Evolutionary conservation across 2,329 filamentous ascomycete species (phyloP), one percentile per base, ranked within the genome.

Genomic region (Acrocalymma vagum): DNA sequence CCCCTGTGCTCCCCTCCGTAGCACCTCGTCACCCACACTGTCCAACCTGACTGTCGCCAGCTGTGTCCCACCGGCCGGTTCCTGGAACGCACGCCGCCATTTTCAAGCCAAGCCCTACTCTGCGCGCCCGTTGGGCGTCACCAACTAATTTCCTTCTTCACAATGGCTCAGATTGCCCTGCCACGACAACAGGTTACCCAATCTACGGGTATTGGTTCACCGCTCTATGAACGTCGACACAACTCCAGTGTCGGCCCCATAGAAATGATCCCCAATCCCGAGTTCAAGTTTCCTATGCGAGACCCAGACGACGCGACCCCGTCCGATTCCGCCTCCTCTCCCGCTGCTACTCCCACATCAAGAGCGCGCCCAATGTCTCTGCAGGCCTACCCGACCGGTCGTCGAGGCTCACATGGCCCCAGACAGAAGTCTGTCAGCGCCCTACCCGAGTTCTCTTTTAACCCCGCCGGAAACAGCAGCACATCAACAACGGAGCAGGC

Each of bases 361-460:
- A n/a, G n/a, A n/a, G 58, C 63, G 9, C 64, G 63, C 11, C 65
- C 68, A 45, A 69, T 67, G 54, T 71, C 69, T 13, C 63, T 64
- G 33, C 70, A 69, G 47, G 53, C 55, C 22, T 62, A 63, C 53
- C 65, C 65, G 14, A 46, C 59, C 11, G 62, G 55, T 34, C 60
- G 62, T 27, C 60, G 66, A 38, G 62, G 65, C 33, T 66, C 63
- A 16, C 61, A 60, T 50, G n/a, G n/a, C n/a, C 47, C 48, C 48
- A 63, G 73, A 44, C 69, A 72, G 31, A 69, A 69, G 43, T 75
- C 74, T 5, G 66, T 69, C 15, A 72, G 62, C 29, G 67, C 73
- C 6, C 56, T 78, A 39, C 76, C 76, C 5, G 73, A 69, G 47
- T 78, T 78, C 60, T 70, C 67, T 23, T 78, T 78, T 70, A 77